Evolutionary conservation across 228 moss, liverwort and hornwort genomes (phyloP).

Genomic region (Sphagnum fallax): DNA sequence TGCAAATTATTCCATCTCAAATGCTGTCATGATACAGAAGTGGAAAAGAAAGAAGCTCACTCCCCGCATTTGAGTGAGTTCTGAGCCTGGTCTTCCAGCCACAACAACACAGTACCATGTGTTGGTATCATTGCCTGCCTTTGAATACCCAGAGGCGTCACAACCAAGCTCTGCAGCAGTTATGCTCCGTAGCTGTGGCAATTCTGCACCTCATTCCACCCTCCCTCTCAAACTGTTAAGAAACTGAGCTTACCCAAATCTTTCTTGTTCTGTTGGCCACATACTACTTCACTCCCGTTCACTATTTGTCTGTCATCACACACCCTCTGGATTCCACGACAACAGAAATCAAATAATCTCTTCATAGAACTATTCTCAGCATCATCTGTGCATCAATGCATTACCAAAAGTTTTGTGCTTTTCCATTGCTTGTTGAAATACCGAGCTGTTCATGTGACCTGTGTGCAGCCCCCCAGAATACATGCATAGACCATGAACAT

Average conservation of each 20-base stretch:
- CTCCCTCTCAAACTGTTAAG: too few species aligned
- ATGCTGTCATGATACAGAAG: neutral
- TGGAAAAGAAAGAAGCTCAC: conserved; percentile 1
- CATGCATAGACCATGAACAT: neutral
- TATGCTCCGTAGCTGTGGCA: conserved; percentile 63
- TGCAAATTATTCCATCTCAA: too few species aligned
- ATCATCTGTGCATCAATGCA: too few species aligned
- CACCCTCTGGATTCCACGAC: too few species aligned
- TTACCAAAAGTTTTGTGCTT: conserved; percentile 47
- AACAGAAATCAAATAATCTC: too few species aligned
- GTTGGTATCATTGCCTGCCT: conserved; percentile 33
- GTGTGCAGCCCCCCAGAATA: neutral
- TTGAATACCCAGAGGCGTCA: conserved; percentile 43
- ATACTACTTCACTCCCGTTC: too few species aligned
- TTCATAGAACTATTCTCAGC: too few species aligned
- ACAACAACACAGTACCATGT: conserved; percentile 74
- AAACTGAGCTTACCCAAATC: too few species aligned
- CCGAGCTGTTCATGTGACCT: conserved; percentile 20
- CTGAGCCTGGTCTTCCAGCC: conserved; percentile 45
- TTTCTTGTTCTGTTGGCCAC: too few species aligned
- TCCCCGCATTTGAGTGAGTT: conserved; percentile 41
- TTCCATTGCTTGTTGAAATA: conserved; percentile 35
- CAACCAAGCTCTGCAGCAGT: conserved; percentile 56
- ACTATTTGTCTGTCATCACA: too few species aligned
- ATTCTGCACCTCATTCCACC: conserved; percentile 3